A percentile compares a stretch with the other conserved stretches of the same genome.
These are phyloP conservation scores for Phytophthora quininea DNA, from an alignment of 352 stramenopile genomes.

Conservation along the genomic window DNA sequence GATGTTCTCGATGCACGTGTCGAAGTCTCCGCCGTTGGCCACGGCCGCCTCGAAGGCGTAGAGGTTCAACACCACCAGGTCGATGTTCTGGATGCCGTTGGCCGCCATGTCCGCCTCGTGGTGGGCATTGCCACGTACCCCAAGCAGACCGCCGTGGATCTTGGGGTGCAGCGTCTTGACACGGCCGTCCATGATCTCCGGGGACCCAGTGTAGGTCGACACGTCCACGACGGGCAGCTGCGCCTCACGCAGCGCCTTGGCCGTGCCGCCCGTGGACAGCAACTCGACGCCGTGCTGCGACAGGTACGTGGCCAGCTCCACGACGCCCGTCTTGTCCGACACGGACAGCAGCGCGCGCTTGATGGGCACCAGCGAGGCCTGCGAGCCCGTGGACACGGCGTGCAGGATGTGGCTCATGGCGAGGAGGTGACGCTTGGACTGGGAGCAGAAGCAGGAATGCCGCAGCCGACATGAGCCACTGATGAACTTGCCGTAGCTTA, in stretches of 20 bases:
- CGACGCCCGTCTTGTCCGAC: constrained; percentile 98
- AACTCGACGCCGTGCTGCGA: constrained; percentile 94
- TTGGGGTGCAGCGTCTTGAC: constrained; percentile 99
- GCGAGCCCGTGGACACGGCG: constrained; percentile 66
- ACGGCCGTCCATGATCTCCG: constrained; percentile 99
- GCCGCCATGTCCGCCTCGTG: constrained; percentile 97
- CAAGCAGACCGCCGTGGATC: constrained; percentile 98
- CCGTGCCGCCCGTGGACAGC: constrained; percentile 98
- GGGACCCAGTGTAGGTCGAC: constrained; percentile 96
- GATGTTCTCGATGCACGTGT: constrained; percentile 99
- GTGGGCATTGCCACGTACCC: constrained; percentile 96
- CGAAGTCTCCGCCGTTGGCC: constrained; percentile 91
- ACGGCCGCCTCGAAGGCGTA: constrained; percentile 99
- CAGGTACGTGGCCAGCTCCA: constrained; percentile 97
- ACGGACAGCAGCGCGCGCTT: constrained; percentile 97
- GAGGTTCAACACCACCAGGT: constrained; percentile 99
- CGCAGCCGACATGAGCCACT: neutral
- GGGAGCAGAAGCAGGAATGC: constrained; percentile 13
- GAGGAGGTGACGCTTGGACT: constrained; percentile 9
- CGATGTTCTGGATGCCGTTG: constrained; percentile 97
- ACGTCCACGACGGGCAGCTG: constrained; percentile 97
- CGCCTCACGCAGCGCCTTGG: constrained; percentile 95
- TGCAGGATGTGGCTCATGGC: constrained; percentile 86
- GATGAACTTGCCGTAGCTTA: neutral
- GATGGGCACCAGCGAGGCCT: constrained; percentile 90